phyloP scores from a whole-genome alignment of 73 alveolate genomes.

The Tetrahymena thermophila region DNA sequence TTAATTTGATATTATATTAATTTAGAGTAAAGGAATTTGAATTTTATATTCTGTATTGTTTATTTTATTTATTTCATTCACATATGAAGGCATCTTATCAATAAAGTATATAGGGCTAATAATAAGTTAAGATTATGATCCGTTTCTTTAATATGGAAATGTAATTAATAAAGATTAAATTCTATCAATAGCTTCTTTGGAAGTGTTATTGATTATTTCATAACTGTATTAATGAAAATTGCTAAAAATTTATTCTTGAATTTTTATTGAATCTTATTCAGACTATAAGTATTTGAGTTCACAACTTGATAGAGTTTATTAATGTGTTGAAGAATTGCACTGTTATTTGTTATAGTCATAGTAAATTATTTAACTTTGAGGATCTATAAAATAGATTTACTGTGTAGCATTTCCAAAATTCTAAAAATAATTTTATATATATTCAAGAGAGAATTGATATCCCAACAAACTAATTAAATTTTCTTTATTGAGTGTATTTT shows the following conservation, averaged over 20 bases:
- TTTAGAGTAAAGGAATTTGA: background rate
- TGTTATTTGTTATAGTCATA: background rate
- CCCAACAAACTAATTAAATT: background rate
- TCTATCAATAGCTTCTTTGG: background rate
- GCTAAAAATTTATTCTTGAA: background rate
- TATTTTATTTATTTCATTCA: background rate
- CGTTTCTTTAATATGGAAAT: background rate
- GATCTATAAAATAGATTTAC: background rate
- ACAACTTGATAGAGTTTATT: background rate
- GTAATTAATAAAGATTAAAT: background rate
- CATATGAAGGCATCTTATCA: background rate
- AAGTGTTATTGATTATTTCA: background rate
- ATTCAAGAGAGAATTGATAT: background rate
- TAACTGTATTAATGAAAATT: background rate
- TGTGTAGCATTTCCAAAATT: background rate
- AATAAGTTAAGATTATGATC: background rate
- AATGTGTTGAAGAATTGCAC: background rate
- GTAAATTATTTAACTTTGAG: background rate
- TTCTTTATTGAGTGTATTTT: background rate
- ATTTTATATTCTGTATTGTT: background rate
- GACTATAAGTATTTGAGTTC: background rate
- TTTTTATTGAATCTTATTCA: background rate
- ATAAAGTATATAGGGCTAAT: background rate
- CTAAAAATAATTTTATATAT: background rate
- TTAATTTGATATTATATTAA: background rate